Base-by-base conservation (phyloP, 2,329 filamentous ascomycete genomes). In the Colletotrichum cuscutae region DNA sequence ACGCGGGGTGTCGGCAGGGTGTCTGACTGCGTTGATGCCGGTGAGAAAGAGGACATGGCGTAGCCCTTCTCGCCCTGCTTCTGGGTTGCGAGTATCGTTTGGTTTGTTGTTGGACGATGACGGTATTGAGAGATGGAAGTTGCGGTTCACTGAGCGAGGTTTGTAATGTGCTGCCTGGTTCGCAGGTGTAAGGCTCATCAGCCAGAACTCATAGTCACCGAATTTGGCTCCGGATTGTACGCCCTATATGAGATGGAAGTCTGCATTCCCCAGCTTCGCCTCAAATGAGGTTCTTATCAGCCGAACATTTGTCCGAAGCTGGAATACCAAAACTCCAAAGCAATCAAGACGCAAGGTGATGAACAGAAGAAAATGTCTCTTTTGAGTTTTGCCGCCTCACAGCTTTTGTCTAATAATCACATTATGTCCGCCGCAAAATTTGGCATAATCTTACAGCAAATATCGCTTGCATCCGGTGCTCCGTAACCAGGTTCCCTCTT, bases 1-100 rank as follows among this genome's bases (percentile, higher is more conserved):
- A 84, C 80, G 49, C 84, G 81, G 5, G 86, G 77, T 71, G 83
- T 77, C 70, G 87, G 76, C 74, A 85, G 75, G 70, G 8, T 13
- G 22, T 80, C 11, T 11, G 63, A 8, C 28, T 30, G 60, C 42
- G 65, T 19, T 35, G 35, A 28, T 65, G 32, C n/a, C 59, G 24
- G 49, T 24, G 19, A 26, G 15, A 7, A n/a, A 4, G 66, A 32
- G 1, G 66, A 32, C 70, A 64, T 72, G 42, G 12, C 42, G 2
- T 19, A 63, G 24, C 19, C 37, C 19, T 12, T 9, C 35, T 46
- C 26, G 32, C 22, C 3, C 28, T 49, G 9, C 3, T 32, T 13
- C 26, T 24, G 19, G 30, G 22, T 5, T 24, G 26, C 4, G 26
- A 26, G 26, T 26, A 26, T 26, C 26, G 26, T 26, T 26, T 26